These are phyloP conservation scores for Xylaria longipes DNA, from an alignment of 495 filamentous ascomycete genomes.

Conservation along the genomic window DNA sequence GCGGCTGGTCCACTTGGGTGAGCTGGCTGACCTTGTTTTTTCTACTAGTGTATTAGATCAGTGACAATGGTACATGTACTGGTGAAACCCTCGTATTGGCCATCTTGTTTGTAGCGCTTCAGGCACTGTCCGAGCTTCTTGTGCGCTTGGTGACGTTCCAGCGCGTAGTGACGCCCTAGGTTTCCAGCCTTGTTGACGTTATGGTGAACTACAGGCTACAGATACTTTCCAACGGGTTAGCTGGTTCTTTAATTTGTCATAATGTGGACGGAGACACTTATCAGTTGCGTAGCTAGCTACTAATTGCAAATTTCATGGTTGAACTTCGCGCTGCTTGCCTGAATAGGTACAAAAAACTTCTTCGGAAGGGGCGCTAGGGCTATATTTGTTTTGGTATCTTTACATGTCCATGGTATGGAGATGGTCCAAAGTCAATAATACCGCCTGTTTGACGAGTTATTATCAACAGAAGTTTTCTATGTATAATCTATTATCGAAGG, in stretches of 20 bases:
- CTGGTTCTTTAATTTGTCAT: not conserved
- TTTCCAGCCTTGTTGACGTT: not conserved
- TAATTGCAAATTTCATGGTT: not conserved
- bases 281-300: not conserved
- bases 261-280: too few relatives aligned
- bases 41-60: not conserved
- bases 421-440: not conserved
- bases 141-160: not conserved
- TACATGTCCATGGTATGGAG: not conserved
- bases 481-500: not conserved
- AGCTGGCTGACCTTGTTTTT: not conserved
- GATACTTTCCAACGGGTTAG: not conserved
- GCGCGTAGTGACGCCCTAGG: not conserved
- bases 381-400: not conserved
- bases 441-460: not conserved
- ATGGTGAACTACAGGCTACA: too few relatives aligned
- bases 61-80: not conserved
- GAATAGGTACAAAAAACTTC: not conserved
- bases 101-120: not conserved
- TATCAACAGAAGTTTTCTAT: not conserved
- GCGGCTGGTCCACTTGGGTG: not conserved
- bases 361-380: not conserved
- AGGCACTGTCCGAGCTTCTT: not conserved
- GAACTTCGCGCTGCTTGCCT: not conserved
- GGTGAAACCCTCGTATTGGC: conserved; percentile 2